Conservation (phyloP, 371 early-diverging fungal genomes). For the Mucor indicus region DNA sequence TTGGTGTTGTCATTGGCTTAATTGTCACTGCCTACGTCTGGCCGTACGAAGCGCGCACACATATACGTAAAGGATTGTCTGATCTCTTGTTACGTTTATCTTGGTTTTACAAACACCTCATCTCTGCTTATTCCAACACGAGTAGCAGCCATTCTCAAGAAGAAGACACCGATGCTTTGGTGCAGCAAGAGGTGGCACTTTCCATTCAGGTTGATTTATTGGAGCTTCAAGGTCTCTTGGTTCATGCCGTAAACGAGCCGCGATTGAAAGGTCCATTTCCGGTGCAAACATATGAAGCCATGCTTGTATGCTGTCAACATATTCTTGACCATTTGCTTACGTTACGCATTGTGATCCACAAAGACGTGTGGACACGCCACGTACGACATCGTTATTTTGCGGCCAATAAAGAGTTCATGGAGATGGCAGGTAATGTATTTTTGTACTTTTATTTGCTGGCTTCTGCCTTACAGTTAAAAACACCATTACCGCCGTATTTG, state of each 20-base stretch:
- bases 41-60: slow-evolving; percentile 82
- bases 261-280: slow-evolving; percentile 85
- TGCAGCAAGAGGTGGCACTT: slow-evolving; percentile 66
- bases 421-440: slow-evolving; percentile 69
- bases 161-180: slow-evolving; percentile 9
- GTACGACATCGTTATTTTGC: slow-evolving; percentile 58
- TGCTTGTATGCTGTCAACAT: slow-evolving; percentile 67
- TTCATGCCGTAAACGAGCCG: slow-evolving; percentile 77
- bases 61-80: slow-evolving; percentile 69
- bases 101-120: slow-evolving; percentile 67
- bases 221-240: slow-evolving; percentile 56
- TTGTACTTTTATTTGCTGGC: slow-evolving; percentile 78
- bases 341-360: slow-evolving; percentile 63
- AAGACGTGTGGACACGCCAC: slow-evolving; percentile 57
- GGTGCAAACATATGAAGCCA: slow-evolving; percentile 55
- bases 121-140: slow-evolving; percentile 59
- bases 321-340: slow-evolving; percentile 72
- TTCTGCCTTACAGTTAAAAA: slow-evolving; percentile 74
- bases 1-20: slow-evolving; percentile 56
- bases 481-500: slow-evolving; percentile 79
- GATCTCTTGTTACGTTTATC: slow-evolving; percentile 62
- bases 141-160: too few relatives aligned
- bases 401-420: slow-evolving; percentile 55
- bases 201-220: slow-evolving; percentile 66
- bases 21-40: slow-evolving; percentile 64